These are phyloP conservation scores for Naganishia liquefaciens DNA, from an alignment of 1,284 basidiomycete species.

Conservation along the genomic window DNA sequence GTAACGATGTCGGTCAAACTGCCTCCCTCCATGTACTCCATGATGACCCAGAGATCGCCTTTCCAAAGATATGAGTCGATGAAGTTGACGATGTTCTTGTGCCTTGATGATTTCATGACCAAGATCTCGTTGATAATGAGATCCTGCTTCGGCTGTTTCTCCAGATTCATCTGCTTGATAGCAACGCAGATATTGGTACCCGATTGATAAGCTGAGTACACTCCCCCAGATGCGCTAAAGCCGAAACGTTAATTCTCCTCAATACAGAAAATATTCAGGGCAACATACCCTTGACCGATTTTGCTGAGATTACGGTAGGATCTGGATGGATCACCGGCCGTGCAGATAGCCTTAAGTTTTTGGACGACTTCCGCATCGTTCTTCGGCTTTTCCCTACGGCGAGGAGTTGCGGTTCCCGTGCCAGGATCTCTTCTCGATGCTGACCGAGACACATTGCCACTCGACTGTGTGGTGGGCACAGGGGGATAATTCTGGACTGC, in stretches of 20 bases:
- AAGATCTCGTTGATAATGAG: slow-evolving; percentile 99
- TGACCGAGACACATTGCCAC: slow-evolving; percentile 42
- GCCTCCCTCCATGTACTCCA: slow-evolving; percentile 99
- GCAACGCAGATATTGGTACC: slow-evolving; percentile 91
- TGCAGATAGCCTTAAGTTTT: slow-evolving; percentile 89
- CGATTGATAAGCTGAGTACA: slow-evolving; percentile 96
- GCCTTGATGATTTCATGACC: slow-evolving; percentile 93
- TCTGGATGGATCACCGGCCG: slow-evolving; percentile 93
- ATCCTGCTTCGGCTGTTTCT: slow-evolving; percentile 99
- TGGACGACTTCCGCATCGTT: slow-evolving; percentile 88
- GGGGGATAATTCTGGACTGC: slow-evolving; percentile 37
- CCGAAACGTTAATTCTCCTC: background rate
- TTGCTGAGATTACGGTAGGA: slow-evolving; percentile 90
- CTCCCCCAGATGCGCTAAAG: slow-evolving; percentile 86
- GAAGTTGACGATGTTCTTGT: slow-evolving; percentile 99
- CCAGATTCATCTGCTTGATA: slow-evolving; percentile 99
- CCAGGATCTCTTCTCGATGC: slow-evolving; percentile 43
- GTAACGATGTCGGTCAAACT: slow-evolving; percentile 93
- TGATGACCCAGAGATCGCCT: slow-evolving; percentile 98
- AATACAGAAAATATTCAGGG: slow-evolving; percentile 8
- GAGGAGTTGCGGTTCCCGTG: slow-evolving; percentile 63
- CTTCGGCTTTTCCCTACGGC: slow-evolving; percentile 82
- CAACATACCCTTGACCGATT: slow-evolving; percentile 90
- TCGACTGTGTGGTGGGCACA: slow-evolving; percentile 30
- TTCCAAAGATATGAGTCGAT: slow-evolving; percentile 97